These are phyloP conservation scores for Eutrema heterophyllum DNA, from an alignment of 345 rosid species.

Conservation along the genomic window DNA sequence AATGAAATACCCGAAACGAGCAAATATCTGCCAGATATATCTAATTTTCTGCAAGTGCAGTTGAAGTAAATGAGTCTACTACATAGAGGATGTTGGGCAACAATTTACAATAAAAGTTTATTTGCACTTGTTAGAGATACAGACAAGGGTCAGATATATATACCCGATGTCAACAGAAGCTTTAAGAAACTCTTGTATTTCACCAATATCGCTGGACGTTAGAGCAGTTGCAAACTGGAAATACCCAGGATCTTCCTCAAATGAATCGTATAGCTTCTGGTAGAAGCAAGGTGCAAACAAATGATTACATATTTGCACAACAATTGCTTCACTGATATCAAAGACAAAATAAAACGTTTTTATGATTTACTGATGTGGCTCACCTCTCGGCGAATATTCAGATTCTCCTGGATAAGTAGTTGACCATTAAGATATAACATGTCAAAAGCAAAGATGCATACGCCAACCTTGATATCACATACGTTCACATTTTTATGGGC, in stretches of 20 bases:
- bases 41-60: too few relatives aligned
- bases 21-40: too few relatives aligned
- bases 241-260: conserved; percentile 67
- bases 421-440: conserved; percentile 64
- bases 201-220: conserved; percentile 79
- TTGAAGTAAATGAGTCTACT: too few relatives aligned
- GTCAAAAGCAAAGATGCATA: conserved; percentile 90
- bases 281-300: conserved; percentile 1
- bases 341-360: too few relatives aligned
- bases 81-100: too few relatives aligned
- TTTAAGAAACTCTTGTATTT: conserved; percentile 80
- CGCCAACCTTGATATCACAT: conserved; percentile 79
- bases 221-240: conserved; percentile 83
- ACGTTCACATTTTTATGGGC: conserved; percentile 74
- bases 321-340: too few relatives aligned
- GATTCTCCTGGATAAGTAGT: conserved; percentile 65
- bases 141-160: too few relatives aligned
- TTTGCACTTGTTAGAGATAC: too few relatives aligned
- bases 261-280: conserved; percentile 69
- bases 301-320: not conserved
- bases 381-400: conserved; percentile 46
- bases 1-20: too few relatives aligned
- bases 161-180: conserved; percentile 75
- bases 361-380: not conserved
- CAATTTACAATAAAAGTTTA: too few relatives aligned